Evolutionary conservation across 1,284 basidiomycete genomes (phyloP).

Genomic region (Farysia itapuensis): DNA sequence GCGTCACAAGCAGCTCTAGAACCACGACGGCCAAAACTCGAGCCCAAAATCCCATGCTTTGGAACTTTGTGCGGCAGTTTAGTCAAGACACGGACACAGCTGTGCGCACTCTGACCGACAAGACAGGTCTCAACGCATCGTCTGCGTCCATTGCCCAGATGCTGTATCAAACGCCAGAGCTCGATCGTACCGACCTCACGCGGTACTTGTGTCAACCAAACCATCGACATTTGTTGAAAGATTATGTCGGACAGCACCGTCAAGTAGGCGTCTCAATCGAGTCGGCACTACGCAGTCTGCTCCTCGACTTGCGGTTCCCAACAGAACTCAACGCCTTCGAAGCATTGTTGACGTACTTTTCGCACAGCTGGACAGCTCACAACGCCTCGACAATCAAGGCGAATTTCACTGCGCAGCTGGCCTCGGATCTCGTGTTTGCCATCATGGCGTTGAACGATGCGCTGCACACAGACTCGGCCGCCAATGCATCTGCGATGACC

Average conservation of each 20-base stretch:
- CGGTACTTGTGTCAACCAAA: conserved; percentile 72
- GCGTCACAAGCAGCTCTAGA: conserved; percentile 26
- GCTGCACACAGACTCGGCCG: conserved; percentile 32
- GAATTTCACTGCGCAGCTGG: conserved; percentile 59
- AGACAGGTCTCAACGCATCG: conserved; percentile 29
- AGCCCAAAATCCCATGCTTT: conserved; percentile 37
- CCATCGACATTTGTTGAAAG: conserved; percentile 74
- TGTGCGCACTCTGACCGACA: conserved; percentile 47
- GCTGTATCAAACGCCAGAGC: conserved; percentile 78
- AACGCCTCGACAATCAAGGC: conserved; percentile 64
- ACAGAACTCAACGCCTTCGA: conserved; percentile 75
- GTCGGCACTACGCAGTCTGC: conserved; percentile 81
- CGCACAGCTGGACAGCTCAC: conserved; percentile 83
- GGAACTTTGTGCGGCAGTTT: conserved; percentile 75
- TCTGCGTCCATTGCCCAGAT: conserved; percentile 72
- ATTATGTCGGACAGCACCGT: conserved; percentile 83
- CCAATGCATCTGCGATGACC: conserved; percentile 3
- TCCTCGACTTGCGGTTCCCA: conserved; percentile 72
- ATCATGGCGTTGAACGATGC: conserved; percentile 79
- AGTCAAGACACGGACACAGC: conserved; percentile 54
- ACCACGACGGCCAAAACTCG: conserved; percentile 19
- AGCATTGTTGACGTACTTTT: conserved; percentile 69
- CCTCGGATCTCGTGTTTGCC: conserved; percentile 70
- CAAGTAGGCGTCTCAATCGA: conserved; percentile 81
- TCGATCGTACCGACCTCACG: conserved; percentile 81